Percentiles rank a stretch among this genome's conserved stretches.
These are phyloP conservation scores for Hypoxylon rubiginosum DNA, from an alignment of 2,329 filamentous ascomycete species.

Conservation along the genomic window DNA sequence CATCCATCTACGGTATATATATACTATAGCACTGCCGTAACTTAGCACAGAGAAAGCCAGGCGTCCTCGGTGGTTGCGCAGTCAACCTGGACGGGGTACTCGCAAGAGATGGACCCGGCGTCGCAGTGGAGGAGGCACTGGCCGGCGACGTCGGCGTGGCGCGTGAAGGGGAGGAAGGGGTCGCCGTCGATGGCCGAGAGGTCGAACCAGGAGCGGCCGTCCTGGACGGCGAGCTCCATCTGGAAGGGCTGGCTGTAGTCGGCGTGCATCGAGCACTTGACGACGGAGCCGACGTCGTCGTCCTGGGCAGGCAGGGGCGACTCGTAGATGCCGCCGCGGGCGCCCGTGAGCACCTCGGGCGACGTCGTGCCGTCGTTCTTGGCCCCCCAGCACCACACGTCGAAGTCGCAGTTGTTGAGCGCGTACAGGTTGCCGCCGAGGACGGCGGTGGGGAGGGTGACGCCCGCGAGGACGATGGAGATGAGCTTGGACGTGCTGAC, in stretches of 20 bases:
- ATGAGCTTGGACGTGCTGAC: constrained; percentile 10
- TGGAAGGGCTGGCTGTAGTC: constrained; percentile 38
- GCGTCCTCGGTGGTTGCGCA: constrained; percentile 27
- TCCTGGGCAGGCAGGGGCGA: constrained; percentile 35
- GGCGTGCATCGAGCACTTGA: constrained; percentile 36
- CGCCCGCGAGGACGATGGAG: constrained; percentile 11
- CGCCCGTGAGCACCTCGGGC: not conserved
- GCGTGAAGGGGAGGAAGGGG: constrained; percentile 39
- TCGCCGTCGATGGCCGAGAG: constrained; percentile 42
- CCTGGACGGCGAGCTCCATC: constrained; percentile 39
- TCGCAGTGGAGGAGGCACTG: constrained; percentile 41
- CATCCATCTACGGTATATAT: too few relatives aligned
- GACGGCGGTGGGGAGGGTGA: constrained; percentile 19
- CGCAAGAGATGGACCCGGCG: constrained; percentile 30
- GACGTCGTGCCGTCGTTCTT: constrained; percentile 39
- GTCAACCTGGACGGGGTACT: constrained; percentile 35
- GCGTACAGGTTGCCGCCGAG: constrained; percentile 29
- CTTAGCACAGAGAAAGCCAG: constrained; percentile 29
- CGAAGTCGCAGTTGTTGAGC: constrained; percentile 39
- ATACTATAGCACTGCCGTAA: too few relatives aligned
- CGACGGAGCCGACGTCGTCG: constrained; percentile 42
- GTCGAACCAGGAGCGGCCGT: constrained; percentile 42
- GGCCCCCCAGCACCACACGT: constrained; percentile 36
- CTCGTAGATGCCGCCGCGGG: constrained; percentile 14
- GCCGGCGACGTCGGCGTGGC: constrained; percentile 40